Evolutionary conservation across 129 eudicot species (phyloP).

Genomic region (Oenanthe sinensis): DNA sequence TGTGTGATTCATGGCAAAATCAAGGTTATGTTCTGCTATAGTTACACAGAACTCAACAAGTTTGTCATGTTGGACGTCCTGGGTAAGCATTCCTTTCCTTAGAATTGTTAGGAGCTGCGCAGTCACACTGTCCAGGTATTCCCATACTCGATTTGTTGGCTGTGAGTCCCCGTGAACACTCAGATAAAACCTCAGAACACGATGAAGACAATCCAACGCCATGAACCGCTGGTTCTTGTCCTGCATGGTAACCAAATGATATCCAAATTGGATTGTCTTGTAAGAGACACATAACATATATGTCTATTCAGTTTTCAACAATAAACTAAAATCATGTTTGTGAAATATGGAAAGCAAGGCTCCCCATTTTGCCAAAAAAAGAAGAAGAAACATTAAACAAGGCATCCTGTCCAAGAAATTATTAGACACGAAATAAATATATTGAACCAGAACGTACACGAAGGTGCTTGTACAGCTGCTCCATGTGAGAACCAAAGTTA

Average conservation of each 20-base stretch:
- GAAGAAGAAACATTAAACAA: background rate
- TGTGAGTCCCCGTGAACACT: constrained; percentile 84
- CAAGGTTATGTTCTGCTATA: constrained; percentile 91
- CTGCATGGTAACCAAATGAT: constrained; percentile 37
- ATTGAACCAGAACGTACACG: constrained; percentile 40
- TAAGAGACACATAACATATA: background rate
- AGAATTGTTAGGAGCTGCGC: constrained; percentile 76
- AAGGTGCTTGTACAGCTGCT: constrained; percentile 88
- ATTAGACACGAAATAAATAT: background rate
- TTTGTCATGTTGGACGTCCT: constrained; percentile 97
- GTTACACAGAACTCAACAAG: constrained; percentile 97
- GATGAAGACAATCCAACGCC: constrained; percentile 98
- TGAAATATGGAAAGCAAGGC: background rate
- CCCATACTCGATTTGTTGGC: constrained; percentile 96
- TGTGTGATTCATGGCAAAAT: constrained; percentile 94
- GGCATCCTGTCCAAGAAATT: constrained; percentile 1
- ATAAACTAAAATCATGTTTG: background rate
- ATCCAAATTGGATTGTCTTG: background rate
- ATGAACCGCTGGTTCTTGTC: constrained; percentile 95
- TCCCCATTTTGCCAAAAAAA: background rate
- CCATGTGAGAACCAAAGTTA: constrained; percentile 91
- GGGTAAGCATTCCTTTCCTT: constrained; percentile 94
- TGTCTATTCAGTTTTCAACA: background rate
- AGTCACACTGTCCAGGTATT: constrained; percentile 97
- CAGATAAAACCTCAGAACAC: constrained; percentile 84